Percentiles rank a stretch among this genome's conserved stretches.
These are phyloP conservation scores for Circinella umbellata DNA, from an alignment of 371 early-diverging fungal genomes.

Conservation along the genomic window DNA sequence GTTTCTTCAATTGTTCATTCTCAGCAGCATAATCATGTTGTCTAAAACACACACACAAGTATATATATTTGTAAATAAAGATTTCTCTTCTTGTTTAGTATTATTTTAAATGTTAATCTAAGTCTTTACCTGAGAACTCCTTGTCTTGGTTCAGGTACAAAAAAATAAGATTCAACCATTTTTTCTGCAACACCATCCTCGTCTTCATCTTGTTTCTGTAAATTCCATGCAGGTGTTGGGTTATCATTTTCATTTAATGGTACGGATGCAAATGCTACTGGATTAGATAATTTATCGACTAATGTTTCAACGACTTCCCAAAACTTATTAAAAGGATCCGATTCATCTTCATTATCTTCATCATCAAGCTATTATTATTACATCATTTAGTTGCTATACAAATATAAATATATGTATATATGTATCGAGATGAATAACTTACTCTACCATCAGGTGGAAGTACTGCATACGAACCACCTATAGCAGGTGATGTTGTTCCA, in stretches of 20 bases:
- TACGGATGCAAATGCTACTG: constrained; percentile 77
- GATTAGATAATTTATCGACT: constrained; percentile 73
- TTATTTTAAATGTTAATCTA: background rate
- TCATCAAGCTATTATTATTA: background rate
- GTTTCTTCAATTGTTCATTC: constrained; percentile 70
- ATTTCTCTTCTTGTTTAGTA: too few relatives aligned
- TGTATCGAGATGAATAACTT: background rate
- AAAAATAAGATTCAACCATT: constrained; percentile 67
- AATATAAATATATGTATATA: background rate
- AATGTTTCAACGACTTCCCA: constrained; percentile 80
- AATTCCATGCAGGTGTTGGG: constrained; percentile 25
- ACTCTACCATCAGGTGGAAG: constrained; percentile 20
- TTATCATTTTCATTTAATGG: constrained; percentile 64
- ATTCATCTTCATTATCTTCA: constrained; percentile 37
- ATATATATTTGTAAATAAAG: background rate
- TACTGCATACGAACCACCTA: constrained; percentile 39
- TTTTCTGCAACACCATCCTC: constrained; percentile 11
- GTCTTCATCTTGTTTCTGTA: constrained; percentile 2
- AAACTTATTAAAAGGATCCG: constrained; percentile 84
- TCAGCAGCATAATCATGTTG: constrained; percentile 69
- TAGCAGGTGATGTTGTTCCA: constrained; percentile 22
- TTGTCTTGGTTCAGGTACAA: constrained; percentile 35
- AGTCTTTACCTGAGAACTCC: background rate
- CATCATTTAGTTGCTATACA: background rate
- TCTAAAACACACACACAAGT: background rate